phyloP scores from a whole-genome alignment of 2,329 filamentous ascomycete genomes.

The Dactylellina haptotyla region DNA sequence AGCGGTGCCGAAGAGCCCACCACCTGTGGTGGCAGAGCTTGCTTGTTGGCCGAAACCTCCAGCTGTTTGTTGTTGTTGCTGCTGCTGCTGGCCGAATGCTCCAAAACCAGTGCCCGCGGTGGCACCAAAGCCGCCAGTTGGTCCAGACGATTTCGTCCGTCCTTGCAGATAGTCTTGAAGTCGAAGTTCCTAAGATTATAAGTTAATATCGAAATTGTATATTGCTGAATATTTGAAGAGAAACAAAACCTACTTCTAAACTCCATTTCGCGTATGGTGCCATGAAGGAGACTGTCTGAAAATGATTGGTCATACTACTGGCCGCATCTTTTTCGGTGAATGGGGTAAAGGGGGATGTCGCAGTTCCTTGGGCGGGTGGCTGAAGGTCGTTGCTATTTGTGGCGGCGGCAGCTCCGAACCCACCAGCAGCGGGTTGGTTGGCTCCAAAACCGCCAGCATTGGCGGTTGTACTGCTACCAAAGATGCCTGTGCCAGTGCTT shows the following conservation, averaged over 20 bases:
- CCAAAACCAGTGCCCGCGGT: slow-evolving; percentile 56
- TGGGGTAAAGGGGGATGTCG: slow-evolving; percentile 72
- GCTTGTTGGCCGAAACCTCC: slow-evolving; percentile 49
- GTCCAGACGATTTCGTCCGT: slow-evolving; percentile 64
- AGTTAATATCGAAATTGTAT: slow-evolving; percentile 44
- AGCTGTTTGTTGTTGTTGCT: slow-evolving; percentile 58
- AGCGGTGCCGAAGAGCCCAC: slow-evolving; percentile 57
- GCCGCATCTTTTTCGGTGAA: slow-evolving; percentile 78
- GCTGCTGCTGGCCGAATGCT: slow-evolving; percentile 54
- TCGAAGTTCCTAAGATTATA: slow-evolving; percentile 70
- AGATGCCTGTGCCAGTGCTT: slow-evolving; percentile 36
- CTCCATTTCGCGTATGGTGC: slow-evolving; percentile 88
- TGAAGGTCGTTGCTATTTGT: slow-evolving; percentile 62
- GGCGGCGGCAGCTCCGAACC: slow-evolving; percentile 61
- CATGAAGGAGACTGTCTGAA: slow-evolving; percentile 82
- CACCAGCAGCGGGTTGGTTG: slow-evolving; percentile 16
- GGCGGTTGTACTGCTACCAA: slow-evolving; percentile 55
- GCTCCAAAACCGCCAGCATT: slow-evolving; percentile 55
- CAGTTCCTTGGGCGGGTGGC: slow-evolving; percentile 74
- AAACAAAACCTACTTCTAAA: slow-evolving; percentile 67
- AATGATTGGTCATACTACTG: slow-evolving; percentile 69
- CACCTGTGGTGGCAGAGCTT: slow-evolving; percentile 11
- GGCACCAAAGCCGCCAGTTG: slow-evolving; percentile 63
- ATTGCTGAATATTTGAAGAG: not conserved
- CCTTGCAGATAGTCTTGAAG: slow-evolving; percentile 89